Percentiles rank a stretch among this genome's conserved stretches.
These are phyloP conservation scores for Gaertneriomyces semiglobifer DNA, from an alignment of 192 early-diverging fungal genomes.

Conservation along the genomic window DNA sequence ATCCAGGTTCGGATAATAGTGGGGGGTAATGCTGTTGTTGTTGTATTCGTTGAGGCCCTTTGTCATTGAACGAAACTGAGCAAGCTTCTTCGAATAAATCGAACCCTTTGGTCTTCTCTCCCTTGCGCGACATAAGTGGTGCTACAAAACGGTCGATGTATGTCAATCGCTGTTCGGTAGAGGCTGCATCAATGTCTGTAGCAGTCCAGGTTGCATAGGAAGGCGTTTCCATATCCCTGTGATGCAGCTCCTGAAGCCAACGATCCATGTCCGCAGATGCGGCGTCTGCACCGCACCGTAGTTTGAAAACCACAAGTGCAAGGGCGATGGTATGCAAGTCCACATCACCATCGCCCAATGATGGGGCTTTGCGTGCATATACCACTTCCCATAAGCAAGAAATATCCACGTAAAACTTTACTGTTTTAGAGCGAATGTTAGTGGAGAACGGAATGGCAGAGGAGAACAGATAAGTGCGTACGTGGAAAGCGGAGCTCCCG, in stretches of 20 bases:
- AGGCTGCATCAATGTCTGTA: background rate
- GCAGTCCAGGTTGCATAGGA: slow-evolving; percentile 15
- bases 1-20: background rate
- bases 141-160: slow-evolving; percentile 17
- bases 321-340: background rate
- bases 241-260: background rate
- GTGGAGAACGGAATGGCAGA: too few species aligned
- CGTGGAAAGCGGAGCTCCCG: slow-evolving; percentile 10
- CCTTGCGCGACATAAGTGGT: background rate
- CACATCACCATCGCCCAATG: too few species aligned
- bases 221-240: background rate
- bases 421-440: too few species aligned
- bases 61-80: background rate
- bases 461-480: background rate
- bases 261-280: background rate
- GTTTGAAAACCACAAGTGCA: slow-evolving; percentile 19
- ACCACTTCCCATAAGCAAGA: too few species aligned
- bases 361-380: too few species aligned
- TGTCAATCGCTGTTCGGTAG: background rate
- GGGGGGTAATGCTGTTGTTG: slow-evolving; percentile 1
- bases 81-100: slow-evolving; percentile 9
- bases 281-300: slow-evolving; percentile 16
- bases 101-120: slow-evolving; percentile 5
- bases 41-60: background rate
- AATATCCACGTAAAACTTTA: too few species aligned